Evolutionary conservation across 441 rosid genomes (phyloP), one percentile per base, ranked within the genome.

Genomic region (Populus tomentosa): DNA sequence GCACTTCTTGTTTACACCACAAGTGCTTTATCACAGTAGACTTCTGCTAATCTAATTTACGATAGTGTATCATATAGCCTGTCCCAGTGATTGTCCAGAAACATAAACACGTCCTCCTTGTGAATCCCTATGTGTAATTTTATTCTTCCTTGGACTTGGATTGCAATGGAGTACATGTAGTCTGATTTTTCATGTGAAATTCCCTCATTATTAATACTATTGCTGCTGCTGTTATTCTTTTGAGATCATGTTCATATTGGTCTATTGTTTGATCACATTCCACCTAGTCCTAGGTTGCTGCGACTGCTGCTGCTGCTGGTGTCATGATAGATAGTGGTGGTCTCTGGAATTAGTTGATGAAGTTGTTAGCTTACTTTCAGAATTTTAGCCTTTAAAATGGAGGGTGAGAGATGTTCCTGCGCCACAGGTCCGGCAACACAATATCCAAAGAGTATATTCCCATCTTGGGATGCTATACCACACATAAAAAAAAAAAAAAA

Each of bases 1-100:
- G 98, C 93, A 26, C 97, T 91, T 79, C 97, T 94, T 59, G 99
- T 94, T 30, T 94, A 94, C 97, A 94, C 76, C 89, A 94, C 98
- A 64, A 95, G 99, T 85, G 98, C 98, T 70, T 90, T 93, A 94
- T 80, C 67, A 69, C 97, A 89, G 89, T 95, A 87, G 61, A 53
- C 7, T 16, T 53, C 8, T 53, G 61, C 61, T 53, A 16, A 0
- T 50, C 59, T 18, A 50, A 16, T 50, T 50, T 50, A 50, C n/a
- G 16, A 7, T 50, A 50, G 1, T 50, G 59, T 16, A 50, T 50
- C 59, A 50, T 16, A 50, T 28, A 28, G 59, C 59, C 59, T 18
- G n/a, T 50, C n/a, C n/a, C 59, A 1, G 7, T 53, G 7, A 16
- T 53, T 53, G 61, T 18, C 61, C 61, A 53, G 61, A 53, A 53